Conservation (phyloP, 202 grass and related monocot species). For the Schoenoplectus tabernaemontani region DNA sequence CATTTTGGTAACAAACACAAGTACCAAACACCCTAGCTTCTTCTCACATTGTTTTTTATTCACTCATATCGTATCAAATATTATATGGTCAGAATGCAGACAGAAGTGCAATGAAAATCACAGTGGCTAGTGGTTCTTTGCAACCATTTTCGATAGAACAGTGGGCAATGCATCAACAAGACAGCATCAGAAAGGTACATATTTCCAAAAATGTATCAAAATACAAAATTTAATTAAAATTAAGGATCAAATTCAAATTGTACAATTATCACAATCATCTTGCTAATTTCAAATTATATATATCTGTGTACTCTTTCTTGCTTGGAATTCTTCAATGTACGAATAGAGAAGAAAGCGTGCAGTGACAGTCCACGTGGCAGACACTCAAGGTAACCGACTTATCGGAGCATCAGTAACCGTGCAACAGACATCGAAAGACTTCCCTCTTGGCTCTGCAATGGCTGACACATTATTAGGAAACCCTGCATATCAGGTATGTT, state of each 20-base stretch:
- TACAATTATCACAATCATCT: neutral
- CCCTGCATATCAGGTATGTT: slow-evolving; percentile 46
- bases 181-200: slow-evolving; percentile 56
- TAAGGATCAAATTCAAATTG: neutral
- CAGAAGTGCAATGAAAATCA: slow-evolving; percentile 47
- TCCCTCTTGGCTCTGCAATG: slow-evolving; percentile 76
- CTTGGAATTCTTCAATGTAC: neutral
- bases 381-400: slow-evolving; percentile 38
- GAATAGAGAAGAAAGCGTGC: slow-evolving; percentile 55
- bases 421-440: slow-evolving; percentile 58
- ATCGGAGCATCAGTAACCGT: slow-evolving; percentile 36
- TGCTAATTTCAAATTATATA: neutral
- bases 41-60: neutral
- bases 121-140: slow-evolving; percentile 65
- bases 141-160: slow-evolving; percentile 60
- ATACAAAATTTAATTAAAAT: neutral
- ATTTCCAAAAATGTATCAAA: neutral
- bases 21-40: neutral
- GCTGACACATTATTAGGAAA: slow-evolving; percentile 54
- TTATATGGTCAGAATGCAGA: slow-evolving; percentile 37
- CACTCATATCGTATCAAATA: neutral
- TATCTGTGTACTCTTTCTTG: neutral
- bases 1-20: neutral
- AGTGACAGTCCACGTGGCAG: slow-evolving; percentile 53
- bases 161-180: slow-evolving; percentile 58